These are phyloP conservation scores for Microdochium bolleyi DNA, from an alignment of 2,329 filamentous ascomycete genomes.

Conservation along the genomic window DNA sequence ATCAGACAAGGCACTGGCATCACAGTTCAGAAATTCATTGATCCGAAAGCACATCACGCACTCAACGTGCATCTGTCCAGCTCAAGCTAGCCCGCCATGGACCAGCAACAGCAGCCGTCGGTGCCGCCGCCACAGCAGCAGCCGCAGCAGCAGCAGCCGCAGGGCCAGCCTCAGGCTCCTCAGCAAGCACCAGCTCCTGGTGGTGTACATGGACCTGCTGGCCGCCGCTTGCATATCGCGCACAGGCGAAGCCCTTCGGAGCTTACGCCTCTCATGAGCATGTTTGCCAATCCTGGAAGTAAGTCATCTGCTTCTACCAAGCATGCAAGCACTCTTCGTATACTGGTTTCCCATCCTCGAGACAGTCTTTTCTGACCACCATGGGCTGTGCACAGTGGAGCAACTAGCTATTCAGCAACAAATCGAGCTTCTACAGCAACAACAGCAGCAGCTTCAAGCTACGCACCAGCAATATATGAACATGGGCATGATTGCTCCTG, in stretches of 20 bases:
- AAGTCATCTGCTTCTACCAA: conserved; percentile 27
- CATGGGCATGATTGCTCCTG: conserved; percentile 87
- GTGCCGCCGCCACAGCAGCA: conserved; percentile 18
- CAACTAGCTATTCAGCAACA: conserved; percentile 97
- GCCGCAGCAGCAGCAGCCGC: conserved; percentile 30
- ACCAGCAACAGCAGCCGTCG: conserved; percentile 45
- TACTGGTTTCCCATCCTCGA: not conserved
- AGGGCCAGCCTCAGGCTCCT: conserved; percentile 36
- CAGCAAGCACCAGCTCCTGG: conserved; percentile 37
- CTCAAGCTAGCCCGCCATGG: conserved; percentile 48
- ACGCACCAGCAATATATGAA: conserved; percentile 97
- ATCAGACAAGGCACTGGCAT: too few species aligned
- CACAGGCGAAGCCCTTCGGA: conserved; percentile 96
- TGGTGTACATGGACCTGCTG: conserved; percentile 64
- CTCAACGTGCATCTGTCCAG: conserved; percentile 31
- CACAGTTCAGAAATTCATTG: too few species aligned
- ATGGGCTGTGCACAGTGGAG: conserved; percentile 58
- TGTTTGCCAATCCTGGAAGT: conserved; percentile 62
- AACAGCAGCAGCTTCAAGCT: conserved; percentile 94
- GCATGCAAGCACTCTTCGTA: too few species aligned
- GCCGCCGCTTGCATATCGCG: conserved; percentile 91
- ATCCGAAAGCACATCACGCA: conserved; percentile 17
- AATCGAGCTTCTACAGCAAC: conserved; percentile 93
- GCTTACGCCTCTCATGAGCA: conserved; percentile 95
- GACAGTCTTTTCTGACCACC: not conserved